phyloP scores from a whole-genome alignment of 768 basidiomycete species.

The Albatrellus ellisii region DNA sequence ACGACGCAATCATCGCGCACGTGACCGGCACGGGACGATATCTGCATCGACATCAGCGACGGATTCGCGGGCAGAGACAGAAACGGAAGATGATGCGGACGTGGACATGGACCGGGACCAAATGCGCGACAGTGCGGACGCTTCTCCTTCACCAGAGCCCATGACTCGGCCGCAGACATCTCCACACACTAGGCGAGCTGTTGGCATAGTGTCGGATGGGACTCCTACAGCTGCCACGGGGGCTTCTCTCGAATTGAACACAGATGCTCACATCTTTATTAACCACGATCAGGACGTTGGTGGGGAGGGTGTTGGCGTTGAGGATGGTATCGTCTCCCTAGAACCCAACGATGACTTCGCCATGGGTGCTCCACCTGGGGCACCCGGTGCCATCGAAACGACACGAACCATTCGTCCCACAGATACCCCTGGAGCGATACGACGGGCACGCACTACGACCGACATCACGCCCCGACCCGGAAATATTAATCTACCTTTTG shows the following conservation, averaged over 20 bases:
- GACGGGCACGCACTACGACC: slow-evolving; percentile 20
- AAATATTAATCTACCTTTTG: slow-evolving; percentile 36
- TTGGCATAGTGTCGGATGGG: slow-evolving; percentile 34
- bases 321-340: slow-evolving; percentile 63
- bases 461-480: slow-evolving; percentile 52
- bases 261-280: slow-evolving; percentile 40
- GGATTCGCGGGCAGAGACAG: slow-evolving; percentile 55
- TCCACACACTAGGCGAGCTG: slow-evolving; percentile 27
- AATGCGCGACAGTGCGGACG: slow-evolving; percentile 14
- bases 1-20: slow-evolving; percentile 20
- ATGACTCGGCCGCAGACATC: slow-evolving; percentile 18
- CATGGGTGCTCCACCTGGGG: slow-evolving; percentile 84
- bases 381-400: slow-evolving; percentile 62
- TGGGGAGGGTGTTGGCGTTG: slow-evolving; percentile 48
- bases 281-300: slow-evolving; percentile 31
- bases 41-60: slow-evolving; percentile 18
- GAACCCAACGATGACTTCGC: slow-evolving; percentile 82
- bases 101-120: slow-evolving; percentile 22
- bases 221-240: slow-evolving; percentile 18
- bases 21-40: slow-evolving; percentile 12
- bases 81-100: slow-evolving; percentile 64
- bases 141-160: slow-evolving; percentile 19
- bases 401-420: slow-evolving; percentile 15
- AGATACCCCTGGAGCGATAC: slow-evolving; percentile 6
- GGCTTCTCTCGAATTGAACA: slow-evolving; percentile 26